These are phyloP conservation scores for Tolypocladium tropicale DNA, from an alignment of 2,329 filamentous ascomycete genomes.

Conservation along the genomic window DNA sequence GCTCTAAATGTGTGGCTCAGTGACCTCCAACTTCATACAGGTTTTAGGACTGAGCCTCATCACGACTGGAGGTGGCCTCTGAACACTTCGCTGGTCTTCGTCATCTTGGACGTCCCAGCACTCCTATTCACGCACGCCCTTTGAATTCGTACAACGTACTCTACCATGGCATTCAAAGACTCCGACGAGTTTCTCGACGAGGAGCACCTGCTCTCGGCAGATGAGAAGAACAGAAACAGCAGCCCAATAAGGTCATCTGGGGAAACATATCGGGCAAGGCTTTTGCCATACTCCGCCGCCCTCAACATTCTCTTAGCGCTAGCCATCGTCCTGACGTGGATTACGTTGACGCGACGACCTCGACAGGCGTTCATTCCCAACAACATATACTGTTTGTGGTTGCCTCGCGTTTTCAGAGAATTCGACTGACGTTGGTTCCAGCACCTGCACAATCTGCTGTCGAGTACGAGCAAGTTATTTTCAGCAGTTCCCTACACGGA, in stretches of 20 bases:
- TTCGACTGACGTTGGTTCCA: constrained; percentile 9
- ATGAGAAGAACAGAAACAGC: neutral
- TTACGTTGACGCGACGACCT: neutral
- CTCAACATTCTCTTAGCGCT: neutral
- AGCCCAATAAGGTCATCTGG: neutral
- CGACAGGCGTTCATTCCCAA: neutral
- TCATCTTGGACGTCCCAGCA: neutral
- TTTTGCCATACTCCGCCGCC: neutral
- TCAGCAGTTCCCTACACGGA: constrained; percentile 32
- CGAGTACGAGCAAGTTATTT: constrained; percentile 38
- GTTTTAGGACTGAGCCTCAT: neutral
- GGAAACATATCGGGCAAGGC: neutral
- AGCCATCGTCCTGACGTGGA: neutral
- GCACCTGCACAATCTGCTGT: constrained; percentile 36
- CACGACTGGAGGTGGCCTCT: too few species aligned
- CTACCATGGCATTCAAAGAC: neutral
- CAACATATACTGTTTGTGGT: neutral
- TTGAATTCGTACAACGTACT: too few species aligned
- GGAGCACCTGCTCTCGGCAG: neutral
- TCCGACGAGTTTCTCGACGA: neutral
- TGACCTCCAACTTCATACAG: neutral
- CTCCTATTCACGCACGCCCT: too few species aligned
- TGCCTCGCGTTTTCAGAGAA: neutral
- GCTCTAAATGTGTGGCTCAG: neutral
- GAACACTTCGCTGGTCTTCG: neutral